Evolutionary conservation across 257 asterid species (phyloP), one percentile per base, ranked within the genome.

Genomic region (Dorcoceras hygrometricum): DNA sequence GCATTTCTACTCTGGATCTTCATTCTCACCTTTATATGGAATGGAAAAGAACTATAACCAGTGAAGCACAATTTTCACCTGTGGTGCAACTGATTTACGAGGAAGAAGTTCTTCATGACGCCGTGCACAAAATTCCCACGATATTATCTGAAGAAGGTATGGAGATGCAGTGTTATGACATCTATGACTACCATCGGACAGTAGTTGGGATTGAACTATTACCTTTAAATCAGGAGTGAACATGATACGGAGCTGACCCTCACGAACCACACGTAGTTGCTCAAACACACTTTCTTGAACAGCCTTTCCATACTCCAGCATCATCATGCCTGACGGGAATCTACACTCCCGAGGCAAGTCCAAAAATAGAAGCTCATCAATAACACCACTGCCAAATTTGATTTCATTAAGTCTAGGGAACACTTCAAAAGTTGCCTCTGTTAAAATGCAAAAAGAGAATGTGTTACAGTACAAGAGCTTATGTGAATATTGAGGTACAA

Each of bases 351-450:
- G 93, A 7, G 99, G 99, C 88, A 90, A 84, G 81, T 94, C 98
- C 87, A 94, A 84, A 86, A 84, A 94, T 72, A 94, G 78, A 64
- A 90, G 96, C 79, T 94, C 99, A 25, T 89, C 96, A 4, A 89
- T 71, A 53, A 94, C 86, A 27, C 98, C 98, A 65, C 96, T 94
- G 63, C 96, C 91, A 75, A 90, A 94, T 78, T 94, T 90, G 78
- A 94, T 94, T 80, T 94, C 98, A 72, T 87, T 88, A 19, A 94
- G 99, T 76, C 99, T 84, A 6, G 98, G 97, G 61, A 94, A 96
- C 71, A 90, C 98, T 84, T 94, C 99, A 73, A 80, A 89, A 70
- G 98, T 94, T 68, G 99, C 99, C 84, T 90, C 99, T 94, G 95
- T 65, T 61, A 32, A 73, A 68, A 60, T 50, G 22, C 54, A 46